Evolutionary conservation across 2,329 filamentous ascomycete species (phyloP).

Genomic region (Anisogramma anomala): DNA sequence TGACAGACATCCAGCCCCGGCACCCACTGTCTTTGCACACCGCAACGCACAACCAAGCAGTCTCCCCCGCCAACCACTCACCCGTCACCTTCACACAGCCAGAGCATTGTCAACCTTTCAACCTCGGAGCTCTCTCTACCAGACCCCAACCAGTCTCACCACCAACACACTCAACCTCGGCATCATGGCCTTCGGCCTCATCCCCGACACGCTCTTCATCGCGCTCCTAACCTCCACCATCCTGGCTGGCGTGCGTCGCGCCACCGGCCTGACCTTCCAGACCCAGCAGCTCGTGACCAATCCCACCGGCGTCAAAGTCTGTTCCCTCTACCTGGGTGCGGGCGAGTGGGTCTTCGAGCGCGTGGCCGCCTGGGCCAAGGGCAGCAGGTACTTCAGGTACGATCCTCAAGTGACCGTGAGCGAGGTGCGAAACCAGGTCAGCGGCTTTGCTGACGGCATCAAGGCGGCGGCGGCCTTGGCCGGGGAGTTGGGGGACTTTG

Average conservation of each 20-base stretch:
- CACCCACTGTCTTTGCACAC: background rate
- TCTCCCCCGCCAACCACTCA: too few relatives aligned
- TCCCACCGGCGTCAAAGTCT: constrained; percentile 4
- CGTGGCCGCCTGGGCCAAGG: constrained; percentile 8
- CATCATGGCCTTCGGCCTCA: constrained; percentile 11
- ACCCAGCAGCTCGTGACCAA: constrained; percentile 10
- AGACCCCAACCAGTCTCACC: too few relatives aligned
- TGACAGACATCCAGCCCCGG: background rate
- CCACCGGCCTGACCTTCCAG: constrained; percentile 13
- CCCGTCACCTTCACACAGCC: background rate
- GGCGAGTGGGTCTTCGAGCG: constrained; percentile 13
- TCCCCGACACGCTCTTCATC: constrained; percentile 14
- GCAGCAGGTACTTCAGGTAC: constrained; percentile 11
- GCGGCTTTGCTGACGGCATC: constrained; percentile 12
- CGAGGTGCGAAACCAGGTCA: constrained; percentile 12
- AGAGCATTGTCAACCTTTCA: too few relatives aligned
- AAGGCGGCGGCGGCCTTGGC: constrained; percentile 10
- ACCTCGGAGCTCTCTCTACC: too few relatives aligned
- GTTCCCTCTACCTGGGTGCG: constrained; percentile 8
- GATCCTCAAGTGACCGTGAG: constrained; percentile 13
- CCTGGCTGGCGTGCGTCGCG: constrained; percentile 12
- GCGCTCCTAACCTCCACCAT: constrained; percentile 13
- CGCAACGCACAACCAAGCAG: background rate
- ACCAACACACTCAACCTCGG: constrained; percentile 10
- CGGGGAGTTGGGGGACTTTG: constrained; percentile 1